phyloP scores from a whole-genome alignment of 2,329 filamentous ascomycete species.

The Stachybotrys chartarum region DNA sequence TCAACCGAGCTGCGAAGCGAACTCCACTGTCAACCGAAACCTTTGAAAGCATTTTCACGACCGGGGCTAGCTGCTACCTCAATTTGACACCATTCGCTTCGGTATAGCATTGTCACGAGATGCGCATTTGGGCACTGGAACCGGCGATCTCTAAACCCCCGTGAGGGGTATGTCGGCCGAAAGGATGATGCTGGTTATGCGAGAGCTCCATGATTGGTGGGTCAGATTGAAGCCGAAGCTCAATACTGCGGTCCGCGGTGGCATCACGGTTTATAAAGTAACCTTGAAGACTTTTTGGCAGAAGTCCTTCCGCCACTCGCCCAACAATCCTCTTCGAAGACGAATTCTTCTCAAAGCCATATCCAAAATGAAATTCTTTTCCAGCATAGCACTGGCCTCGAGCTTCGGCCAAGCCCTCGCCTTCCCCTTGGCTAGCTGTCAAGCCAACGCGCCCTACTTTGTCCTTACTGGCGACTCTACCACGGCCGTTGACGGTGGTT shows the following conservation, averaged over 20 bases:
- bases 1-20: no score
- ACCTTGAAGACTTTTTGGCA: no score
- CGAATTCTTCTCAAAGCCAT: background rate
- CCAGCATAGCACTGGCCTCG: background rate
- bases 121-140: no score
- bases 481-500: constrained; percentile 38
- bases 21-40: no score
- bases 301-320: background rate
- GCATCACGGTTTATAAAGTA: background rate
- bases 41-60: no score
- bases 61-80: no score
- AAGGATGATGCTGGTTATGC: background rate
- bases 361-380: background rate
- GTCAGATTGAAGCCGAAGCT: no score
- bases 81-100: no score
- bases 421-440: background rate
- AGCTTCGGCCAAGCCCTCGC: background rate
- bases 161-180: background rate
- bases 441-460: constrained; percentile 29
- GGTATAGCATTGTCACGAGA: no score
- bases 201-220: background rate
- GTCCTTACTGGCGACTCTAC: constrained; percentile 41
- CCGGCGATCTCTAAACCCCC: no score
- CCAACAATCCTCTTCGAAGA: background rate
- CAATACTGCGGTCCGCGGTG: background rate